Evolutionary conservation across 2,329 filamentous ascomycete species (phyloP).

Genomic region (Cryphonectria nitschkei): DNA sequence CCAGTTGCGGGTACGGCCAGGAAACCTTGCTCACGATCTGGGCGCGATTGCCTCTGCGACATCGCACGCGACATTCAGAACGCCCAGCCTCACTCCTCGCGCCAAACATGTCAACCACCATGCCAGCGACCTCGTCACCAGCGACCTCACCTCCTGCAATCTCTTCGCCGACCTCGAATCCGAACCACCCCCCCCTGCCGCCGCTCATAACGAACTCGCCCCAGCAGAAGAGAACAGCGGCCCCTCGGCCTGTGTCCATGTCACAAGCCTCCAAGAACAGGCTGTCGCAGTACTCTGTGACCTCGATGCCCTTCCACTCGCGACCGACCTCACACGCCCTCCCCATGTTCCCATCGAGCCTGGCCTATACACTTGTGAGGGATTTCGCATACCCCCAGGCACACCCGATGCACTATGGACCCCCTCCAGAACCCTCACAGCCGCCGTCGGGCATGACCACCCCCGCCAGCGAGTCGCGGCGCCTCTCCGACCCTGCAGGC

Average conservation of each 20-base stretch:
- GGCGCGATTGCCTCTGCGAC: conserved; percentile 29
- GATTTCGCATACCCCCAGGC: conserved; percentile 89
- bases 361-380: conserved; percentile 86
- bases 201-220: conserved; percentile 60
- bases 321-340: conserved; percentile 82
- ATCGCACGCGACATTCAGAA: conserved; percentile 30
- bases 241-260: conserved; percentile 61
- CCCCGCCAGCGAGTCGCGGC: conserved; percentile 76
- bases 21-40: conserved; percentile 26
- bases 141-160: conserved; percentile 53
- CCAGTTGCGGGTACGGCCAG: conserved; percentile 20
- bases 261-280: conserved; percentile 81
- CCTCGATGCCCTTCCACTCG: conserved; percentile 71
- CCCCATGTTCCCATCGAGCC: conserved; percentile 80
- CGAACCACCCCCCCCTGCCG: conserved; percentile 58
- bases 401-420: conserved; percentile 92
- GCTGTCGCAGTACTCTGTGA: conserved; percentile 80
- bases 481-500: conserved; percentile 79
- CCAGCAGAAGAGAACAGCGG: conserved; percentile 60
- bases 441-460: conserved; percentile 82
- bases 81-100: conserved; percentile 13
- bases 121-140: conserved; percentile 61
- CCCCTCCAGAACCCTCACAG: conserved; percentile 72
- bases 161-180: conserved; percentile 49
- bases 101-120: conserved; percentile 55